Percentiles rank a stretch among this genome's conserved stretches.
phyloP scores from a whole-genome alignment of 2,329 filamentous ascomycete genomes.

The Trichoderma breve region DNA sequence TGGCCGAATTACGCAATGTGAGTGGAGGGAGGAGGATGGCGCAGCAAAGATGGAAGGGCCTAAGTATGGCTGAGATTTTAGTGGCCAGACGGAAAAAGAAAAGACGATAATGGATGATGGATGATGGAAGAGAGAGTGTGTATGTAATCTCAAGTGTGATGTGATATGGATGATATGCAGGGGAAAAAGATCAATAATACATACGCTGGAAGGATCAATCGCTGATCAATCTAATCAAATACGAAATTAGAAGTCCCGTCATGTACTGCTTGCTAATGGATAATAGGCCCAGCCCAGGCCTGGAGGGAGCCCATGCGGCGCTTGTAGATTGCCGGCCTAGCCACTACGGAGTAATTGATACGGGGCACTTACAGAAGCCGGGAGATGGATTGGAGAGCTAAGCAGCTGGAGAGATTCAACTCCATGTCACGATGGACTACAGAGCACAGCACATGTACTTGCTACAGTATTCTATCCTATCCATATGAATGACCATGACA shows the following conservation, averaged over 20 bases:
- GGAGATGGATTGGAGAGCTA: neutral
- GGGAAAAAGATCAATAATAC: neutral
- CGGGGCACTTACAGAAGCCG: neutral
- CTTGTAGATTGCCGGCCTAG: neutral
- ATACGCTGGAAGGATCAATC: neutral
- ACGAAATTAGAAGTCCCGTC: neutral
- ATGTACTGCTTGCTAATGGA: neutral
- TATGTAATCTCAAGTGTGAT: neutral
- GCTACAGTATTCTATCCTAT: too few relatives aligned
- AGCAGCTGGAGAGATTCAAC: too few relatives aligned
- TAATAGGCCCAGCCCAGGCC: neutral
- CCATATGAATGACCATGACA: neutral
- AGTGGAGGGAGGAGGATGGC: conserved; percentile 3
- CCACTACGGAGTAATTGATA: neutral
- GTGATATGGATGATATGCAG: neutral
- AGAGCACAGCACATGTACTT: neutral
- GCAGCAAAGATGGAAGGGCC: neutral
- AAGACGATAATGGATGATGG: neutral
- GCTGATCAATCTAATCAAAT: neutral
- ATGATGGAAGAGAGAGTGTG: neutral
- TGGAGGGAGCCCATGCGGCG: conserved; percentile 5
- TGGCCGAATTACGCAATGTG: conserved; percentile 6
- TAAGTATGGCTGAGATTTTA: neutral
- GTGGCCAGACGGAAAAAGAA: neutral
- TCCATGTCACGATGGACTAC: neutral